Base-by-base conservation (phyloP, 306 rosid species). In the Prunus armeniaca region DNA sequence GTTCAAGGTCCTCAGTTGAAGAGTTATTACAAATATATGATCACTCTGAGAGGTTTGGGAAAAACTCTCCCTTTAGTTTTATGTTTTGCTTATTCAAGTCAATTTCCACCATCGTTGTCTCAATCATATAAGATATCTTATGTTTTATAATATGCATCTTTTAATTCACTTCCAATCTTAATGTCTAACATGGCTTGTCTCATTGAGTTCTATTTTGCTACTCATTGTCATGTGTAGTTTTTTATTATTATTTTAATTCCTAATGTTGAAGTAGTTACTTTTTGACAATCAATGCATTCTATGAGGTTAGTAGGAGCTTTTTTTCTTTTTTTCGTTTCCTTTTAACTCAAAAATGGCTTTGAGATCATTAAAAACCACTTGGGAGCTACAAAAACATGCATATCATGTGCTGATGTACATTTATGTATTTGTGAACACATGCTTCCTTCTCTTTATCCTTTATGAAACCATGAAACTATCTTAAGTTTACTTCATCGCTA, bases 1-100 rank as follows among this genome's bases (percentile, higher is more conserved):
- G 98, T 78, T 92, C 97, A 73, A 90, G 98, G 82, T 95, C 98
- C 60, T 89, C 98, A 3, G 81, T 30, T 22, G 97, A 92, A 75
- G 98, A 95, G 81, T 82, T 95, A 51, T 76, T 88, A 81, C 92
- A 88, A 76, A 92, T 95, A 85, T 95, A 92, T 77, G 77, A 73
- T 80, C 98, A 92, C 84, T 92, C 97, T 65, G 97, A 95, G 78
- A 95, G 98, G 98, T 93, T 52, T n/a, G 28, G 25, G 27, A 57
- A 71, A 32, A 55, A 22, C 56, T 6, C 10, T 50, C 38, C 65
- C 14, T 72, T 78, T 49, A 17, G 20, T 8, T 7, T 7, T 13
- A 32, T 57, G 46, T 65, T 81, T 50, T 79, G 32, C 8, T 76
- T 69, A 9, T 73, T 38, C 56, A 18, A 65, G 70, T 61, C 64